Evolutionary conservation across 768 basidiomycete species (phyloP).

Genomic region (Psilocybe tampanensis): DNA sequence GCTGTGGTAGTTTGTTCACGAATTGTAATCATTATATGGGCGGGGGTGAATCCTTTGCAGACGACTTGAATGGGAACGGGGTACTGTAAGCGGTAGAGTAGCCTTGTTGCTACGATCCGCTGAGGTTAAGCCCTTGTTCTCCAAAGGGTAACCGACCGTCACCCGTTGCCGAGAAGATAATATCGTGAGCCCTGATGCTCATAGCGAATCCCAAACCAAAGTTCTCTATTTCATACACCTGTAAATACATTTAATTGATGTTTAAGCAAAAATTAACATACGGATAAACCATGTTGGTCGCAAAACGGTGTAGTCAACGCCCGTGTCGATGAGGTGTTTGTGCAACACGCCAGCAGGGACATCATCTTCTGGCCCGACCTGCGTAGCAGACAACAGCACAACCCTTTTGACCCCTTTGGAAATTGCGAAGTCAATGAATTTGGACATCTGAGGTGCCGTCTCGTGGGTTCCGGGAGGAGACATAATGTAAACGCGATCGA

Average conservation of each 20-base stretch:
- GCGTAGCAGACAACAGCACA: conserved; percentile 26
- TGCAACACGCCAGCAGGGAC: conserved; percentile 21
- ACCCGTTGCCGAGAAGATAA: not conserved
- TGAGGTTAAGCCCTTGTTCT: no score
- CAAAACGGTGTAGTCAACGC: conserved; percentile 27
- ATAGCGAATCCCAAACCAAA: not conserved
- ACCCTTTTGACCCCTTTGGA: conserved; percentile 30
- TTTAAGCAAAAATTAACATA: not conserved
- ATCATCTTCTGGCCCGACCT: conserved; percentile 14
- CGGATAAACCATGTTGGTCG: conserved; percentile 35
- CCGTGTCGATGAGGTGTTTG: conserved; percentile 23
- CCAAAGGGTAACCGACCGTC: not conserved
- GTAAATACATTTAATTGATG: not conserved
- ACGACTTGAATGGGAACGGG: no score
- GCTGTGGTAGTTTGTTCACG: no score
- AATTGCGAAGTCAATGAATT: no score
- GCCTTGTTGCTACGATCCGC: no score
- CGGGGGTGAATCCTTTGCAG: no score
- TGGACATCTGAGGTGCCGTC: conserved; percentile 19
- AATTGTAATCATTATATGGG: no score
- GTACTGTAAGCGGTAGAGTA: no score
- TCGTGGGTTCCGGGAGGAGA: not conserved
- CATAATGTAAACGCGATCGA: conserved; percentile 3
- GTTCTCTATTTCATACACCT: not conserved
- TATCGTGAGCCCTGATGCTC: not conserved